A percentile compares a stretch with the other conserved stretches of the same genome.
These are phyloP conservation scores for Thielaviopsis populi DNA, from an alignment of 2,329 filamentous ascomycete genomes.

Conservation along the genomic window DNA sequence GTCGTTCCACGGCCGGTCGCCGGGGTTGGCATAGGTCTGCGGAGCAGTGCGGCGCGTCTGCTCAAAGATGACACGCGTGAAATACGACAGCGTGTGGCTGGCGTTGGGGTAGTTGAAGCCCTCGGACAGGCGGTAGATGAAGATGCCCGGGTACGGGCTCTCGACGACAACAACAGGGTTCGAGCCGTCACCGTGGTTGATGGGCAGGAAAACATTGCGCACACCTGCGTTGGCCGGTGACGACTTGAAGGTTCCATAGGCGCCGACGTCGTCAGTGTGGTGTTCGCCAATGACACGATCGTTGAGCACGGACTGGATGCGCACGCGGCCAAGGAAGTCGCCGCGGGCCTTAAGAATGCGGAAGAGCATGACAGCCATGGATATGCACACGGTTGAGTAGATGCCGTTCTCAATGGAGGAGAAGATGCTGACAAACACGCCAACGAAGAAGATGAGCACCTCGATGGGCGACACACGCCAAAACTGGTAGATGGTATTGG, in stretches of 20 bases:
- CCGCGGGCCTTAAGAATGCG: conserved; percentile 65
- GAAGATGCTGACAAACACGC: conserved; percentile 73
- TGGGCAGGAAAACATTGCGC: conserved; percentile 73
- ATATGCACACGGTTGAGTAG: conserved; percentile 62
- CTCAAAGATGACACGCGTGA: conserved; percentile 51
- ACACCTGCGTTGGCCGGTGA: conserved; percentile 24
- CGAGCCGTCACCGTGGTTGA: conserved; percentile 76
- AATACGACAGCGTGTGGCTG: conserved; percentile 70
- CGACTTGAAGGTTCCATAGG: conserved; percentile 43
- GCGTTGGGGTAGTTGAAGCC: conserved; percentile 95
- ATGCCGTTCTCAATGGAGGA: conserved; percentile 71
- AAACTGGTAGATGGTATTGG: conserved; percentile 72
- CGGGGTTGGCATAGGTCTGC: conserved; percentile 45
- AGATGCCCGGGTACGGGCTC: conserved; percentile 76
- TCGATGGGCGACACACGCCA: conserved; percentile 75
- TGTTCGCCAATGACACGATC: conserved; percentile 57
- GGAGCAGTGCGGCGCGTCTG: conserved; percentile 64
- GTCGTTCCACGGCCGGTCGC: conserved; percentile 91
- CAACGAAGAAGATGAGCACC: conserved; percentile 70
- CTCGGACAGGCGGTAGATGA: conserved; percentile 90
- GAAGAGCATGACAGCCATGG: conserved; percentile 57
- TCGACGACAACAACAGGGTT: conserved; percentile 72
- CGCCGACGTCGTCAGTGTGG: conserved; percentile 30
- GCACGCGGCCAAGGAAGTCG: conserved; percentile 62
- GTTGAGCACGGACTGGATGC: conserved; percentile 68